Evolutionary conservation across 192 early-diverging fungal genomes (phyloP).

Genomic region (Backusella psychrophila): DNA sequence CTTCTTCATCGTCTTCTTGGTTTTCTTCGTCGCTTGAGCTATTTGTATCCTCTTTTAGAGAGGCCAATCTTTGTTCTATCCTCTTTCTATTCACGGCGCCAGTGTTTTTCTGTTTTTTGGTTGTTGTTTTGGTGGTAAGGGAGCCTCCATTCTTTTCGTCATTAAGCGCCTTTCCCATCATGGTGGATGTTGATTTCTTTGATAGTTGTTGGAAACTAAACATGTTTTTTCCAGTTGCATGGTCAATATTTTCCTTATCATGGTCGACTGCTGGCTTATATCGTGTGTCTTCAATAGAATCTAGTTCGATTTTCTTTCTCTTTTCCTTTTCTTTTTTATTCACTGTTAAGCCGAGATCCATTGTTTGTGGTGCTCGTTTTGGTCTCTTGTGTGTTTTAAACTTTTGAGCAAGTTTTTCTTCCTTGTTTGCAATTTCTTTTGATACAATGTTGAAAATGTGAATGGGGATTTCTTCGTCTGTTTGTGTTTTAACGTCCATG

Average conservation of each 20-base stretch:
- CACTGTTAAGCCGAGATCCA: conserved; percentile 14
- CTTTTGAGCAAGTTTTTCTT: conserved; percentile 31
- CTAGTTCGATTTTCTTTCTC: background rate
- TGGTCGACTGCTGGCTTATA: background rate
- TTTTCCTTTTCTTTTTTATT: background rate
- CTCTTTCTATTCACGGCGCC: background rate
- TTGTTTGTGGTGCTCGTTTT: background rate
- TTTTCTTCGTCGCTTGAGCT: conserved; percentile 32
- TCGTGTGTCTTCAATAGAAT: background rate
- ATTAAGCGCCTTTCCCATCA: conserved; percentile 18
- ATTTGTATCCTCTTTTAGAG: conserved; percentile 34
- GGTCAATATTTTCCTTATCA: conserved; percentile 20
- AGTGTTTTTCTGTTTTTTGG: background rate
- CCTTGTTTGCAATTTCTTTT: conserved; percentile 28
- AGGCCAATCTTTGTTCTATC: background rate
- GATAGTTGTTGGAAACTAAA: conserved; percentile 4
- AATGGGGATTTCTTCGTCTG: conserved; percentile 42
- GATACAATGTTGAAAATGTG: conserved; percentile 40
- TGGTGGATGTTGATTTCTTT: conserved; percentile 10
- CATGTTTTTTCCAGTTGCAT: conserved; percentile 6
- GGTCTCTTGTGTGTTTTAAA: background rate
- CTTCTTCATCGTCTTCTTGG: conserved; percentile 24
- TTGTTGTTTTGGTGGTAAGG: background rate
- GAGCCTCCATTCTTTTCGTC: background rate
- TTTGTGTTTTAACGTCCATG: conserved; percentile 15